These are phyloP conservation scores for Pyracantha coccinea DNA, from an alignment of 331 rosid species.

Conservation along the genomic window DNA sequence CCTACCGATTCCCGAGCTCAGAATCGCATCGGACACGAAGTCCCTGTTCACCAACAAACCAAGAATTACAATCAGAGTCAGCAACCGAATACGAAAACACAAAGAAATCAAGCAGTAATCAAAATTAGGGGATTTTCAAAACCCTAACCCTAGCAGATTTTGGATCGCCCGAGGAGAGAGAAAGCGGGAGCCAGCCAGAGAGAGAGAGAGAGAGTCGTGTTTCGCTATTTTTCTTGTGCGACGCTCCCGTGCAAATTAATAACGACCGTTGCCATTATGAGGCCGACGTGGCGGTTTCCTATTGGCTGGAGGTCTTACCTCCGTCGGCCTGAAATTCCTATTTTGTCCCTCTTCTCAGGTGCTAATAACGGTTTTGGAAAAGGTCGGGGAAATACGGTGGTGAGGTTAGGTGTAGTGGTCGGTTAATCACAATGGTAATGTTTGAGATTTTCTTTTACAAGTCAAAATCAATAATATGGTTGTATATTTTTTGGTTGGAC, in stretches of 20 bases:
- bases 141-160: constrained; percentile 54
- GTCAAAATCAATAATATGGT: not conserved
- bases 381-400: not conserved
- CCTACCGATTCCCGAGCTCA: constrained; percentile 51
- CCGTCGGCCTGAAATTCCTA: constrained; percentile 11
- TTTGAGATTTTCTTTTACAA: not conserved
- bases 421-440: constrained; percentile 11
- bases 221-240: constrained; percentile 4
- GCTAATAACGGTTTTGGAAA: constrained; percentile 26
- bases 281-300: constrained; percentile 33
- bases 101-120: not conserved
- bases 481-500: not conserved
- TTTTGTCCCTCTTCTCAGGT: constrained; percentile 23
- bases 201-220: constrained; percentile 26
- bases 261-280: constrained; percentile 20
- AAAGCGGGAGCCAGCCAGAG: constrained; percentile 8
- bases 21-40: constrained; percentile 39
- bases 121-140: constrained; percentile 3
- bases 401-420: constrained; percentile 22
- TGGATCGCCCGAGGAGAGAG: constrained; percentile 43
- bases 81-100: not conserved
- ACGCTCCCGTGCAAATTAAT: constrained; percentile 7
- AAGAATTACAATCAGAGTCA: not conserved
- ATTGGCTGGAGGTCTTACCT: constrained; percentile 14
- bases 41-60: constrained; percentile 15